Conservation (phyloP, 192 early-diverging fungal genomes). For the Coemansia sp. region DNA sequence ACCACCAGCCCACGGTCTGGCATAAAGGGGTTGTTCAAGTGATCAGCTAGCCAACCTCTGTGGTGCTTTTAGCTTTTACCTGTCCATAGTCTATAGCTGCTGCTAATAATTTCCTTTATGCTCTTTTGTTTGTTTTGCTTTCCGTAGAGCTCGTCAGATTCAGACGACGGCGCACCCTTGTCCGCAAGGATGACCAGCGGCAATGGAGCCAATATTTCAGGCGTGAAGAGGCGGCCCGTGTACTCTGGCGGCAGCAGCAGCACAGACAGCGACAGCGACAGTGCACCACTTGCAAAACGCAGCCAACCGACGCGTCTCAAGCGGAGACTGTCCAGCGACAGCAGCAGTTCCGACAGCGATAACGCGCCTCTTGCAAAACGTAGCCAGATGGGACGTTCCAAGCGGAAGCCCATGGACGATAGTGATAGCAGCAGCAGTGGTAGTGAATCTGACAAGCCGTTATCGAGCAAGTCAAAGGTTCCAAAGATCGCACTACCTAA, state of each 20-base stretch:
- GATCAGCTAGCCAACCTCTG: too few relatives aligned
- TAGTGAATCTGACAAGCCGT: slow-evolving; percentile 50
- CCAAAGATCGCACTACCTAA: slow-evolving; percentile 7
- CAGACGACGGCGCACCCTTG: slow-evolving; percentile 44
- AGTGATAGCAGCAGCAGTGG: slow-evolving; percentile 17
- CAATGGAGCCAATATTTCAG: not conserved
- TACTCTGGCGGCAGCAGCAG: not conserved
- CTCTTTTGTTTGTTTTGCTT: not conserved
- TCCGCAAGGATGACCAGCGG: slow-evolving; percentile 23
- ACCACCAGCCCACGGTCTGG: not conserved
- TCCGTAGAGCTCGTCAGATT: slow-evolving; percentile 46
- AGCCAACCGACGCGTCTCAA: not conserved
- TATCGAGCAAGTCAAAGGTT: slow-evolving; percentile 31
- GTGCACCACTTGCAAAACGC: not conserved
- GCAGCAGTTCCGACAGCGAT: slow-evolving; percentile 29
- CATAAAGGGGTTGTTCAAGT: too few relatives aligned
- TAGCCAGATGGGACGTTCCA: slow-evolving; percentile 9
- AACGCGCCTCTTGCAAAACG: slow-evolving; percentile 41
- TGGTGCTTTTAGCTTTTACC: too few relatives aligned
- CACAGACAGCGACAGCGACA: slow-evolving; percentile 6
- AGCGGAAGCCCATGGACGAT: slow-evolving; percentile 9
- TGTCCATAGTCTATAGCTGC: too few relatives aligned
- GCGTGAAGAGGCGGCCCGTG: not conserved
- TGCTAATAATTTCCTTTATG: too few relatives aligned
- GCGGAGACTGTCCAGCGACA: slow-evolving; percentile 3